Base-by-base conservation (phyloP, 2,329 filamentous ascomycete species). In the Exophiala bonariae region DNA sequence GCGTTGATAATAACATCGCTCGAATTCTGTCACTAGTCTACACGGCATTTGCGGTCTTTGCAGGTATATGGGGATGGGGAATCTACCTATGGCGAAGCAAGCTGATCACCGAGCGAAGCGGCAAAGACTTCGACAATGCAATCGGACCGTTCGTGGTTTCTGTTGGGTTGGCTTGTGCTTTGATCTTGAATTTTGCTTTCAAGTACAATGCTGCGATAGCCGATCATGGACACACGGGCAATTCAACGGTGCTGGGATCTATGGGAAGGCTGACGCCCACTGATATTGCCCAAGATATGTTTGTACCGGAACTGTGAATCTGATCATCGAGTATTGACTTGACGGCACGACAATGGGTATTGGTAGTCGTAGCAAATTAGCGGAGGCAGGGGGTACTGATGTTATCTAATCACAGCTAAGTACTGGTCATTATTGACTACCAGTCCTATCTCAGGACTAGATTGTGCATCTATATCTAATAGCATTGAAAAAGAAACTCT, bases 41-140 rank as follows among this genome's bases (percentile, higher is more conserved):
- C 64, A 86, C 92, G 2, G 64, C 74, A 46, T 87, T 97, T 54
- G 90, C 92, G 1, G 73, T 87, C 2, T 95, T 96, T 66, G 83
- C 90, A 1, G 89, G 87, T 0, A 73, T 76, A 2, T 99, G 93
- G 93, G 93, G 93, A 2, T 96, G 89, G 67, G 80, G 75, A 50
- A 87, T 95, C 74, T 86, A 95, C 63, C 82, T 85, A 61, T 81
- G 79, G 63, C 78, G 93, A 26, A 79, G 85, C 49, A 78, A 74
- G 44, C 83, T 97, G 77, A 99, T 99, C 63, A 68, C 86, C 31
- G 82, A 89, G 66, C 77, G 93, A 55, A 96, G 89, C 62, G 90
- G 89, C 8, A 92, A 86, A 67, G 91, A 97, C 60, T 95, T 99
- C 67, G 92, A 99, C 67, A 93, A 90, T 59, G 74, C 92, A 61